Percentiles rank a stretch among this genome's conserved stretches.
These are phyloP conservation scores for Irpex sp. DNA, from an alignment of 1,284 basidiomycete genomes.

Conservation along the genomic window DNA sequence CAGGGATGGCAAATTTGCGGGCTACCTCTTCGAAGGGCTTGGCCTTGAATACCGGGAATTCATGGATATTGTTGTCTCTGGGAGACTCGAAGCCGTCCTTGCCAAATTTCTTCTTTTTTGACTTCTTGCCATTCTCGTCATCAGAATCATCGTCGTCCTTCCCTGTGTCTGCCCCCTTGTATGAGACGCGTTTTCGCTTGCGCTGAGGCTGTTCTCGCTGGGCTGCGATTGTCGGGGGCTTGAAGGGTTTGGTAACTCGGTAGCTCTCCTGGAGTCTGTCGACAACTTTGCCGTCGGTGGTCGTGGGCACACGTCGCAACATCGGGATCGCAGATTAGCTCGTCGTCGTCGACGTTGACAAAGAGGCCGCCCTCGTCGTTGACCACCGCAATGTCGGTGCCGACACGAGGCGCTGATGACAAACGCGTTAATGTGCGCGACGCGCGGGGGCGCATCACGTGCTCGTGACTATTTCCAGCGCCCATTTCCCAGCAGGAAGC, in stretches of 20 bases:
- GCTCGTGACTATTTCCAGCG: background rate
- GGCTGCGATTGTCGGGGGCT: conserved; percentile 55
- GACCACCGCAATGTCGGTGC: background rate
- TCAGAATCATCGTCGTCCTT: conserved; percentile 46
- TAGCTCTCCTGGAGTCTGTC: conserved; percentile 65
- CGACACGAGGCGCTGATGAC: background rate
- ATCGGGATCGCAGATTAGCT: conserved; percentile 28
- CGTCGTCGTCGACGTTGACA: background rate
- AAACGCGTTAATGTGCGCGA: background rate
- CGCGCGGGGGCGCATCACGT: background rate
- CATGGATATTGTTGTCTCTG: conserved; percentile 46
- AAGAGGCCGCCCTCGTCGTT: background rate
- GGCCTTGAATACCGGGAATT: conserved; percentile 80
- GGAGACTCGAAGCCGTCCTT: conserved; percentile 42
- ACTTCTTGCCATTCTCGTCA: conserved; percentile 47
- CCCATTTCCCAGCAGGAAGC: background rate
- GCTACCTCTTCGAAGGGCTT: conserved; percentile 69
- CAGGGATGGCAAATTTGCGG: conserved; percentile 81
- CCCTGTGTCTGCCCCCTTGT: conserved; percentile 58
- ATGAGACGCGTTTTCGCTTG: conserved; percentile 80
- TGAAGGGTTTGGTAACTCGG: conserved; percentile 76
- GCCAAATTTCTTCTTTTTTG: conserved; percentile 46
- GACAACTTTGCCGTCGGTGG: conserved; percentile 58
- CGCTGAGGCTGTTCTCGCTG: conserved; percentile 61
- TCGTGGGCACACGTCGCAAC: conserved; percentile 66